Percentiles rank a stretch among this genome's conserved stretches.
Evolutionary conservation across 176 grass and related monocot species (phyloP).

Genomic region (Alopecurus myosuroides): DNA sequence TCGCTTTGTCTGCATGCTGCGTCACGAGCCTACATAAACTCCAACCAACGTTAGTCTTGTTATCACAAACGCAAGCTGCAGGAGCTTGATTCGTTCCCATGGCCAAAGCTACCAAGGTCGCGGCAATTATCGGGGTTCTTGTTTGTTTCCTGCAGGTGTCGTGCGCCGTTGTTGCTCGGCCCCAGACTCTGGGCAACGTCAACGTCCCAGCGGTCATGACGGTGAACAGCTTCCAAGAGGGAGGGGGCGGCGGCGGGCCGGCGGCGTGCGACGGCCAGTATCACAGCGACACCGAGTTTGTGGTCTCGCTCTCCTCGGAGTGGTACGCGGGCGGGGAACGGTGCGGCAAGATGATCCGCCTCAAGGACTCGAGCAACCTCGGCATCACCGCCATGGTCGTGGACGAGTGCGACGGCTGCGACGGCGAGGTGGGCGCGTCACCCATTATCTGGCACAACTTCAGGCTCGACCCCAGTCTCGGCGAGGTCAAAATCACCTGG

Average conservation of each 20-base stretch:
- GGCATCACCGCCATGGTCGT: no score
- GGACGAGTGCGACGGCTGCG: no score
- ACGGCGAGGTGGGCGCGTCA: no score
- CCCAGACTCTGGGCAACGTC: no score
- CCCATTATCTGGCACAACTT: no score
- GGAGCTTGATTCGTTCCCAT: background rate
- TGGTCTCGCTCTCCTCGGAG: conserved; percentile 20
- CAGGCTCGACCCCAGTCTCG: no score
- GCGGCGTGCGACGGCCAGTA: background rate
- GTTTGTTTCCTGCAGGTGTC: background rate
- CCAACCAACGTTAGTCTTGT: no score
- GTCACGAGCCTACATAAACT: no score
- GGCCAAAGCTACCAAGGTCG: background rate
- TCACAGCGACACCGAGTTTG: conserved; percentile 5
- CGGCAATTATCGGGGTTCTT: background rate
- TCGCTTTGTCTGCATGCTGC: no score
- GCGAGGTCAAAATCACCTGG: no score
- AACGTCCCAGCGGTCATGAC: background rate
- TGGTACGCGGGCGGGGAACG: conserved; percentile 1
- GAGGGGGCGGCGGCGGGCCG: background rate
- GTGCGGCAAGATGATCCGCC: background rate
- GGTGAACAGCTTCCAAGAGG: background rate
- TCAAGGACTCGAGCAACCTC: no score
- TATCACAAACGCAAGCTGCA: background rate
- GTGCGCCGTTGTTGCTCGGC: background rate